Base-by-base conservation (phyloP, 2,329 filamentous ascomycete species). In the Dothistroma septosporum region DNA sequence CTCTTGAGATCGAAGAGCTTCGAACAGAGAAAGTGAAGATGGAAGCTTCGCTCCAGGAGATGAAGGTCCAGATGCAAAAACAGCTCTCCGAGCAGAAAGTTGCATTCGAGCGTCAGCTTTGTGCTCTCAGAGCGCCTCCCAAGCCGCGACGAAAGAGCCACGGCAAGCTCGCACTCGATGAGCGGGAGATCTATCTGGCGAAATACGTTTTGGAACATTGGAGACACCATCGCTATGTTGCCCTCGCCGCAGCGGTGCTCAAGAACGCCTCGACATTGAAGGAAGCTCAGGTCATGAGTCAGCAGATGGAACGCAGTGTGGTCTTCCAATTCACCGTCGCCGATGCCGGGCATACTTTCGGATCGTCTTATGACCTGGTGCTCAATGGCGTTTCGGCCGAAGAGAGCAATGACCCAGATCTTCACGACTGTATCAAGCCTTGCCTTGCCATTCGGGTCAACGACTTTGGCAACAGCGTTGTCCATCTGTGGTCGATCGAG, bases 271-370 rank as follows among this genome's bases (percentile, higher is more conserved):
- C 90, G 8, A 85, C 87, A 31, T 76, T 99, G 61, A 99, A 99
- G 74, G 94, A 99, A 76, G 94, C 94, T 1, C 94, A 99, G 72
- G 88, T 99, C 62, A 94, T 99, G 91, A 96, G 92, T 78, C 93
- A 96, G 69, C 91, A 96, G 70, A 89, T 99, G 79, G 90, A 94
- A 68, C 94, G 97, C 74, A 87, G 87, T 66, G 90, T 97, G 9
- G 88, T 93, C 21, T 97, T 99, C 74, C 94, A 99, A 74, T 99
- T 97, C 73, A 89, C 91, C 12, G 87, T 97, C 59, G 86, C 97
- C 33, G 93, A 97, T 69, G 80, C 89, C 64, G 94, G 94, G 1
- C 92, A 99, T 70, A 87, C 87, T 22, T 83, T 95, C 66, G 92
- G 89, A 68, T 99, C 94, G 2, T 96, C 92, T 0, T 99, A 99